These are phyloP conservation scores for Kwoniella botswanensis DNA, from an alignment of 768 basidiomycete species.

Conservation along the genomic window DNA sequence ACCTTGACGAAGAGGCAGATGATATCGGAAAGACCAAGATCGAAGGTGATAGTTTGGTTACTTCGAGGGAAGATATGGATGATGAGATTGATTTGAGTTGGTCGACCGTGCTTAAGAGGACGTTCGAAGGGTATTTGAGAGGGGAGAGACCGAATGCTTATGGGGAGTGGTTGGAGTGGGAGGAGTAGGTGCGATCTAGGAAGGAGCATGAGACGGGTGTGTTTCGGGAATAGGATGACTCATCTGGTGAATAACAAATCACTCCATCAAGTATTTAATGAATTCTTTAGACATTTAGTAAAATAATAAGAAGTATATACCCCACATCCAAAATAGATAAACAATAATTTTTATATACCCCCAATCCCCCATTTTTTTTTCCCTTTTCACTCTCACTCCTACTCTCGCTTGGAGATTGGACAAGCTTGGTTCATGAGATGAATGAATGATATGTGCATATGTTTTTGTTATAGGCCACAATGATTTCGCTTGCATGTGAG, in stretches of 20 bases:
- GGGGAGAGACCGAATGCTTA: conserved; percentile 95
- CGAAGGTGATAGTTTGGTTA: conserved; percentile 27
- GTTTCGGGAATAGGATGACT: neutral
- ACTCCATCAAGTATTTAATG: too few species aligned
- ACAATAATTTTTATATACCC: neutral
- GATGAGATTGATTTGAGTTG: conserved; percentile 63
- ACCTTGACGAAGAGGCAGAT: conserved; percentile 5
- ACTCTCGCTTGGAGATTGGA: neutral
- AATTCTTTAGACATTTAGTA: too few species aligned
- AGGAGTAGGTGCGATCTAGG: conserved; percentile 8
- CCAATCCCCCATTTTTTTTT: neutral
- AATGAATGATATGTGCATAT: neutral
- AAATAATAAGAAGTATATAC: neutral
- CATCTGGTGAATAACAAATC: neutral
- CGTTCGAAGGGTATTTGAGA: conserved; percentile 89
- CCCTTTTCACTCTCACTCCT: neutral
- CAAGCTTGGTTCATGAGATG: neutral
- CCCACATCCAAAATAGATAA: neutral
- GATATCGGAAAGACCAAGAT: conserved; percentile 1
- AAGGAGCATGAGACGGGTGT: neutral
- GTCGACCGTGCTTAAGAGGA: conserved; percentile 92
- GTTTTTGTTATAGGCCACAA: too few species aligned
- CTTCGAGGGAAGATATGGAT: conserved; percentile 45
- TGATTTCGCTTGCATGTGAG: too few species aligned
- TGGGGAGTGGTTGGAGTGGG: conserved; percentile 74